phyloP scores from a whole-genome alignment of 257 asterid genomes.

The Nicotiana undulata region DNA sequence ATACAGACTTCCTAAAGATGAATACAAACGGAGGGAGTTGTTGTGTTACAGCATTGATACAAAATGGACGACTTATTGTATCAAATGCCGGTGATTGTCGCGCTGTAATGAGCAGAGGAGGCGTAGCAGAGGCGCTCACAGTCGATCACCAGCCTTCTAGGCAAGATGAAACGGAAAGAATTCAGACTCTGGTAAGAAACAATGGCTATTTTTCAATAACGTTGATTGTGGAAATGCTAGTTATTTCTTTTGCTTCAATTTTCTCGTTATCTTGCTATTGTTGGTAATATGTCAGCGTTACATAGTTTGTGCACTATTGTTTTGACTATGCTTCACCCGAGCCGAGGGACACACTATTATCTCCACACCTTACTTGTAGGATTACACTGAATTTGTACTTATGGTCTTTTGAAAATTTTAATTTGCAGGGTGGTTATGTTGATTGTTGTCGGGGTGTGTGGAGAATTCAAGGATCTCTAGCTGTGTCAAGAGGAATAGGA shows the following conservation, averaged over 20 bases:
- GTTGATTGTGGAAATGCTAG: neutral
- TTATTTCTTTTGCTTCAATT: no score
- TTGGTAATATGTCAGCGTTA: no score
- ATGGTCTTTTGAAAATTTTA: neutral
- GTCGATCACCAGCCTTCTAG: constrained; percentile 68
- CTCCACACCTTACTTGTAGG: no score
- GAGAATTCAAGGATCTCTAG: constrained; percentile 84
- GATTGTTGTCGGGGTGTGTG: constrained; percentile 74
- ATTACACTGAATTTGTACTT: no score
- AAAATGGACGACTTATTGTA: constrained; percentile 51
- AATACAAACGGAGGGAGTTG: constrained; percentile 62
- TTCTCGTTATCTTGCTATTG: no score
- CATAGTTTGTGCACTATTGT: no score
- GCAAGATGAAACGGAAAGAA: constrained; percentile 56
- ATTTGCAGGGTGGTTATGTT: constrained; percentile 70
- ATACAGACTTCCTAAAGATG: constrained; percentile 47
- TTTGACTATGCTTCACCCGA: no score
- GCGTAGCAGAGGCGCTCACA: constrained; percentile 71
- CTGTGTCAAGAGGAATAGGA: constrained; percentile 76
- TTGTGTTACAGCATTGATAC: constrained; percentile 63
- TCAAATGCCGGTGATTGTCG: constrained; percentile 87
- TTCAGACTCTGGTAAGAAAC: constrained; percentile 41
- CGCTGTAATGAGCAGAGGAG: constrained; percentile 68
- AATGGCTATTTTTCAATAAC: neutral
- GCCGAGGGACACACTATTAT: no score